Conservation (phyloP, 1,284 basidiomycete species). For the Singerocomus rubriflavus region DNA sequence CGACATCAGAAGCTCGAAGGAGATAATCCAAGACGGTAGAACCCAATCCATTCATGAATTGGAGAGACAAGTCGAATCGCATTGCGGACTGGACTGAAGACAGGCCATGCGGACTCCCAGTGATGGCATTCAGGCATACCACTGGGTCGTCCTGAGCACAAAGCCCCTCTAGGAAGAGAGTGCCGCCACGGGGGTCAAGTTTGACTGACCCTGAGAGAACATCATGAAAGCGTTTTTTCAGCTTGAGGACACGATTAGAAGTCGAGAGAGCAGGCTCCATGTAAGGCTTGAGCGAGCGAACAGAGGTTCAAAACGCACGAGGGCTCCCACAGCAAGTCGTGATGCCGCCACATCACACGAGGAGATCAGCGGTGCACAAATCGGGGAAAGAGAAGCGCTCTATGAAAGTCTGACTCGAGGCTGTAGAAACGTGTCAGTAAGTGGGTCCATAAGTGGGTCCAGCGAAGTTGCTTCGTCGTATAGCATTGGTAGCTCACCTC, state of each 20-base stretch:
- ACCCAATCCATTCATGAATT: conserved; percentile 46
- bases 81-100: conserved; percentile 17
- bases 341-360: neutral
- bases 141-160: conserved; percentile 34
- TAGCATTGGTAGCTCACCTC: too few species aligned
- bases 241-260: conserved; percentile 4
- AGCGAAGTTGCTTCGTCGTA: too few species aligned
- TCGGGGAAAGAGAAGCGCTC: neutral
- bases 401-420: neutral
- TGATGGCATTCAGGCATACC: conserved; percentile 14
- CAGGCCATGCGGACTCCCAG: conserved; percentile 23
- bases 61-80: conserved; percentile 20
- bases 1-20: conserved; percentile 36
- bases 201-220: conserved; percentile 19
- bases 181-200: conserved; percentile 10
- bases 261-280: conserved; percentile 5
- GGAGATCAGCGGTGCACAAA: conserved; percentile 2
- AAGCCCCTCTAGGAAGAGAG: conserved; percentile 49
- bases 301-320: neutral
- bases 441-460: too few species aligned
- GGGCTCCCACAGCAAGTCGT: neutral
- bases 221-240: conserved; percentile 21
- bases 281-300: neutral
- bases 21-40: conserved; percentile 38
- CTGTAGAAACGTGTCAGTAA: neutral